Evolutionary conservation across 768 basidiomycete species (phyloP).

Genomic region (Mycena epipterygia): DNA sequence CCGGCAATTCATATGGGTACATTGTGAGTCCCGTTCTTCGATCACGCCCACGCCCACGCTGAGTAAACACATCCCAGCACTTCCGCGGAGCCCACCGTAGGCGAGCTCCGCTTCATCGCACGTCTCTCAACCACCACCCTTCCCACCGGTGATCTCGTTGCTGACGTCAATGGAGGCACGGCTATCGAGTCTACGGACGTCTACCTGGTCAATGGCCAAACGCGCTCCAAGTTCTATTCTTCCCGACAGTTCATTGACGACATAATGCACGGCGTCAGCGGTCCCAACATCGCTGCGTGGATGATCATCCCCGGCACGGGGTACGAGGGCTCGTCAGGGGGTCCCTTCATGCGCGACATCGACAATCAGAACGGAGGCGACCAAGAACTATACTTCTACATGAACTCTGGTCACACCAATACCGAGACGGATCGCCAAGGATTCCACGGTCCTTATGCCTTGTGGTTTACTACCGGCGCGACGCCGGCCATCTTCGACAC

Average conservation of each 20-base stretch:
- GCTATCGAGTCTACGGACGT: conserved; percentile 55
- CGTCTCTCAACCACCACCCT: conserved; percentile 46
- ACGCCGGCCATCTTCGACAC: conserved; percentile 35
- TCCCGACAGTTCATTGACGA: conserved; percentile 49
- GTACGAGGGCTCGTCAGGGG: conserved; percentile 47
- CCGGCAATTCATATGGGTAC: conserved; percentile 57
- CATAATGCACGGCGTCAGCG: conserved; percentile 50
- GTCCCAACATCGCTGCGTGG: conserved; percentile 42
- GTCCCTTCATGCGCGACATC: conserved; percentile 52
- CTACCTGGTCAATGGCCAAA: conserved; percentile 46
- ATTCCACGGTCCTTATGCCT: conserved; percentile 54
- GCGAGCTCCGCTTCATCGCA: conserved; percentile 55
- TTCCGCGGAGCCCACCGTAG: conserved; percentile 51
- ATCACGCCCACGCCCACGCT: background rate
- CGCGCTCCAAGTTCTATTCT: conserved; percentile 46
- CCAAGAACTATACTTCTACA: conserved; percentile 50
- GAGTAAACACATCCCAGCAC: conserved; percentile 38
- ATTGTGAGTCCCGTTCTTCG: conserved; percentile 39
- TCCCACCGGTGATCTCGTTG: conserved; percentile 44
- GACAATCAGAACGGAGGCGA: conserved; percentile 51
- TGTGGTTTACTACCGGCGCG: conserved; percentile 39
- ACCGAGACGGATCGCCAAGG: conserved; percentile 53
- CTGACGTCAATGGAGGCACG: conserved; percentile 48
- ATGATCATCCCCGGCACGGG: conserved; percentile 52
- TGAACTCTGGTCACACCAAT: conserved; percentile 55